A percentile compares a stretch with the other conserved stretches of the same genome.
Conservation (phyloP, 2,329 filamentous ascomycete genomes). For the Fusarium drepaniforme region DNA sequence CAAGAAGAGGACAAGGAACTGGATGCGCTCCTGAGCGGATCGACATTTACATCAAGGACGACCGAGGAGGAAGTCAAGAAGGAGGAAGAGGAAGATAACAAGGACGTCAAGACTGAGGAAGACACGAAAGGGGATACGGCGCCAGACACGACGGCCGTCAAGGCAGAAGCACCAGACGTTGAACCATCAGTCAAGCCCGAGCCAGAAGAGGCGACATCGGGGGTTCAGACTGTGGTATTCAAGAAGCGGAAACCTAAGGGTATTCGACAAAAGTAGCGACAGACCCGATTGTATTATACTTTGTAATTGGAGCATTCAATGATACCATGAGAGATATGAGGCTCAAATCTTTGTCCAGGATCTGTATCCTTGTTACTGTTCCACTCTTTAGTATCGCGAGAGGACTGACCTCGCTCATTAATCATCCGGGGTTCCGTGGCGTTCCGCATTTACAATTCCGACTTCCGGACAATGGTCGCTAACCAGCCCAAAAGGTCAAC, state of each 20-base stretch:
- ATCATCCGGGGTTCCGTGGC: constrained; percentile 24
- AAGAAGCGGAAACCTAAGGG: constrained; percentile 83
- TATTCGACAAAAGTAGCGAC: constrained; percentile 67
- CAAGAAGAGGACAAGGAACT: constrained; percentile 67
- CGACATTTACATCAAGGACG: constrained; percentile 41
- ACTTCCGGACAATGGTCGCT: neutral
- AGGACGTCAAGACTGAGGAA: constrained; percentile 42
- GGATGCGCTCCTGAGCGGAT: constrained; percentile 68
- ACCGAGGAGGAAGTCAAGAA: constrained; percentile 44
- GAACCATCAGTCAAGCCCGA: constrained; percentile 47
- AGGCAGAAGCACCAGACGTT: constrained; percentile 54
- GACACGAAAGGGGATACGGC: constrained; percentile 14
- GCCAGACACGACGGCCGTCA: constrained; percentile 44
- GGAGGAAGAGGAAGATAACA: constrained; percentile 38
- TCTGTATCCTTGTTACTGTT: neutral
- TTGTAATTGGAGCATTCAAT: constrained; percentile 8
- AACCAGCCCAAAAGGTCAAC: neutral
- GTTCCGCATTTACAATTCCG: neutral
- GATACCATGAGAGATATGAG: constrained; percentile 29
- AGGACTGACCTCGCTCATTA: neutral
- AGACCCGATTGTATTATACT: neutral
- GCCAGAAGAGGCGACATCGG: constrained; percentile 36
- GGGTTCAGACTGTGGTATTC: constrained; percentile 71
- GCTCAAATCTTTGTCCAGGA: neutral
- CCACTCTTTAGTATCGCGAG: neutral